Percentiles rank a stretch among this genome's conserved stretches.
These are phyloP conservation scores for Blastocystis sp. DNA, from an alignment of 352 stramenopile species.

Conservation along the genomic window DNA sequence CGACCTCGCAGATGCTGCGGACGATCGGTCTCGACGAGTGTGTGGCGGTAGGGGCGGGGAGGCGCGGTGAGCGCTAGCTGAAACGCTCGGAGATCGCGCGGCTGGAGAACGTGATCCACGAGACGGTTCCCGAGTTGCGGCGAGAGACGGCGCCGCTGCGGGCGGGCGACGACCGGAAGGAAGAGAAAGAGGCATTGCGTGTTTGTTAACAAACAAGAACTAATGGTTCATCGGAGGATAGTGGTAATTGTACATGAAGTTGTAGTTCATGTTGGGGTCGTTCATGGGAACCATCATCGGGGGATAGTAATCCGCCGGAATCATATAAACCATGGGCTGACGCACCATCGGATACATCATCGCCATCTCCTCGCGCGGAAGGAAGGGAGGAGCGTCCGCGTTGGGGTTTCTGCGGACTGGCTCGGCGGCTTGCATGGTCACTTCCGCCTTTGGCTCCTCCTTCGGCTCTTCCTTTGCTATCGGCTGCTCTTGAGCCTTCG, in stretches of 20 bases:
- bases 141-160: slow-evolving; percentile 67
- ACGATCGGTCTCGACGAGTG: slow-evolving; percentile 69
- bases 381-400: no score
- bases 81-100: slow-evolving; percentile 70
- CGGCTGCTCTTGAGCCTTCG: not conserved
- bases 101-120: slow-evolving; percentile 75
- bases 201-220: slow-evolving; percentile 47
- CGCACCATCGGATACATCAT: not conserved
- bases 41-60: slow-evolving; percentile 58
- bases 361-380: not conserved
- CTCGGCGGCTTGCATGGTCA: not conserved
- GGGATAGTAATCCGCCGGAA: not conserved
- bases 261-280: no score
- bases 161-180: slow-evolving; percentile 4
- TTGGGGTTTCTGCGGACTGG: not conserved
- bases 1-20: slow-evolving; percentile 70
- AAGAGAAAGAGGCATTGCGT: not conserved
- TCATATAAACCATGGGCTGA: not conserved
- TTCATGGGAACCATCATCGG: no score
- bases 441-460: not conserved
- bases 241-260: no score
- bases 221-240: no score
- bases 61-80: slow-evolving; percentile 68
- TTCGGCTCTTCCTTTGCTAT: not conserved
- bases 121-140: slow-evolving; percentile 76